Evolutionary conservation across 1,284 basidiomycete genomes (phyloP).

Genomic region (Wallemia hederae): DNA sequence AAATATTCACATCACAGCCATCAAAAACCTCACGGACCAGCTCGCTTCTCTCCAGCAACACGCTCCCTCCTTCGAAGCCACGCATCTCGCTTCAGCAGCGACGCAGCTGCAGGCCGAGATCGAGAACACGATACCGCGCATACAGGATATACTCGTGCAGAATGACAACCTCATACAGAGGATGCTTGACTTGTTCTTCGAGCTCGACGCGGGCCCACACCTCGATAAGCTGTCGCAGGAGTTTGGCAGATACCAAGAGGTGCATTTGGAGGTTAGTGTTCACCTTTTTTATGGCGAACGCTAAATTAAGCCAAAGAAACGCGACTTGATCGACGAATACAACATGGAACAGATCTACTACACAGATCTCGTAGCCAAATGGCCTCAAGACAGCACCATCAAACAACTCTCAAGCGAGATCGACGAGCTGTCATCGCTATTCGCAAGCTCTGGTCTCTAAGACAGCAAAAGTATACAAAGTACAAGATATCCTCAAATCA

Average conservation of each 20-base stretch:
- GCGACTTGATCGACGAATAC: background rate
- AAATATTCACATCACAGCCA: background rate
- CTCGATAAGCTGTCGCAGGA: background rate
- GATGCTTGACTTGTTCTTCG: background rate
- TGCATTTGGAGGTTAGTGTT: background rate
- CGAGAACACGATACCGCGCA: background rate
- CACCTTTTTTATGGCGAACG: background rate
- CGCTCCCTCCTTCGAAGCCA: background rate
- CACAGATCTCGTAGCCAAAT: background rate
- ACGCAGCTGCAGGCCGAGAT: background rate
- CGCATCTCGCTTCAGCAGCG: background rate
- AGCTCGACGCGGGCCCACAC: background rate
- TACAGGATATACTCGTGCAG: background rate
- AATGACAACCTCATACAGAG: background rate
- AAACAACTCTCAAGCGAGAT: background rate
- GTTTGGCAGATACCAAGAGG: background rate
- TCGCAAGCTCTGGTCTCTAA: background rate
- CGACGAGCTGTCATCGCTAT: background rate
- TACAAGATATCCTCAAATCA: constrained; percentile 12
- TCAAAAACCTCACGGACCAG: background rate
- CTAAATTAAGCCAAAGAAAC: background rate
- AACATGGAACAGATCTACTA: background rate
- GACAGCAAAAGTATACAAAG: background rate
- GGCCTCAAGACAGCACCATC: background rate
- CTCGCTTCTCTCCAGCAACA: background rate